phyloP scores from a whole-genome alignment of 345 rosid species.

The Dipteronia dyeriana region DNA sequence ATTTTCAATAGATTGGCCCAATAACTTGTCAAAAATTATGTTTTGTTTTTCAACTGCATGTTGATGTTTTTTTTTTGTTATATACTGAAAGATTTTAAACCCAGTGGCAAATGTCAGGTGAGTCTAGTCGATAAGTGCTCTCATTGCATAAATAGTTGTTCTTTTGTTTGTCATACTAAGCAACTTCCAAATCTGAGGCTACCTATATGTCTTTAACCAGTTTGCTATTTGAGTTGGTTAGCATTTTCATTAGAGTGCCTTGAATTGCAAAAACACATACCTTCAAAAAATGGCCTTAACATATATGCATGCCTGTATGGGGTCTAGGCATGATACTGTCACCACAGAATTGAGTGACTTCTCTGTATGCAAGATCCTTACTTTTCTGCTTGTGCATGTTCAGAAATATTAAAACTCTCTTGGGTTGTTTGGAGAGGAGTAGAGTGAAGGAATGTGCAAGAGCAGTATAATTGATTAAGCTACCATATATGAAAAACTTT shows the following conservation, averaged over 20 bases:
- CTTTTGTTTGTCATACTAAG: not conserved
- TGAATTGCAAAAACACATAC: not conserved
- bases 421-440: not conserved
- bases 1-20: not conserved
- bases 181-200: not conserved
- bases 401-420: not conserved
- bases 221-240: not conserved
- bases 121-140: not conserved
- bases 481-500: not conserved
- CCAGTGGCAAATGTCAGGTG: not conserved
- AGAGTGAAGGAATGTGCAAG: not conserved
- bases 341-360: not conserved
- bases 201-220: not conserved
- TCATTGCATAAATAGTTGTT: not conserved
- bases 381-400: conserved; percentile 1
- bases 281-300: not conserved
- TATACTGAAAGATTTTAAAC: not conserved
- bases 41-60: not conserved
- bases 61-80: not conserved
- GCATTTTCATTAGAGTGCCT: not conserved
- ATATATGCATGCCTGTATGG: not conserved
- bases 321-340: not conserved
- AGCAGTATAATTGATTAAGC: not conserved
- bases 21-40: not conserved
- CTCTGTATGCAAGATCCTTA: not conserved